A percentile compares a stretch with the other conserved stretches of the same genome.
Conservation (phyloP, 73 alveolate genomes). For the Paramecium tetraurelia region DNA sequence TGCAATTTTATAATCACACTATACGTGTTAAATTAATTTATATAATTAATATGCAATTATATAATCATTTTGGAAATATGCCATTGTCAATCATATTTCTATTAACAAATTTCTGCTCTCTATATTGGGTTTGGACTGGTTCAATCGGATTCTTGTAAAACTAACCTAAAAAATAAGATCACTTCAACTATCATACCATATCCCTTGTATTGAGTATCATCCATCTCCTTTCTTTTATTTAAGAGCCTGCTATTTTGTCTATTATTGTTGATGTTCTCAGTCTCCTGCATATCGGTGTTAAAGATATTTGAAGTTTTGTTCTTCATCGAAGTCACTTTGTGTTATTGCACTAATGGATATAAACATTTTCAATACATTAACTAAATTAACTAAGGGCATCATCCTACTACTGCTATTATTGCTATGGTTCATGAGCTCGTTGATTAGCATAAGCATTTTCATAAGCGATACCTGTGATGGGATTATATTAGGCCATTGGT, state of each 20-base stretch:
- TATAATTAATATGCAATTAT: not conserved
- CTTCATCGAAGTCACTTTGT: not conserved
- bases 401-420: not conserved
- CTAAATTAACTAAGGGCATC: slow-evolving; percentile 40
- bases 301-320: slow-evolving; percentile 34
- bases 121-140: not conserved
- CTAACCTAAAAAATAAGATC: not conserved
- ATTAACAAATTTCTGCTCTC: slow-evolving; percentile 26
- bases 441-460: not conserved
- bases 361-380: not conserved
- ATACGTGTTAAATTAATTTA: slow-evolving; percentile 9
- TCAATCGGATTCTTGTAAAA: slow-evolving; percentile 12
- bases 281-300: not conserved
- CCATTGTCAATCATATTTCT: not conserved
- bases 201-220: slow-evolving; percentile 23
- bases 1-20: not conserved
- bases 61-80: slow-evolving; percentile 24
- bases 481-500: not conserved
- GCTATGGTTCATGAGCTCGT: not conserved
- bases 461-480: not conserved
- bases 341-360: not conserved
- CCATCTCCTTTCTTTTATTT: not conserved
- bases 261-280: not conserved
- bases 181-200: not conserved
- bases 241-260: not conserved